Conservation (phyloP, 192 early-diverging fungal species). For the Gamsiella multidivaricata region DNA sequence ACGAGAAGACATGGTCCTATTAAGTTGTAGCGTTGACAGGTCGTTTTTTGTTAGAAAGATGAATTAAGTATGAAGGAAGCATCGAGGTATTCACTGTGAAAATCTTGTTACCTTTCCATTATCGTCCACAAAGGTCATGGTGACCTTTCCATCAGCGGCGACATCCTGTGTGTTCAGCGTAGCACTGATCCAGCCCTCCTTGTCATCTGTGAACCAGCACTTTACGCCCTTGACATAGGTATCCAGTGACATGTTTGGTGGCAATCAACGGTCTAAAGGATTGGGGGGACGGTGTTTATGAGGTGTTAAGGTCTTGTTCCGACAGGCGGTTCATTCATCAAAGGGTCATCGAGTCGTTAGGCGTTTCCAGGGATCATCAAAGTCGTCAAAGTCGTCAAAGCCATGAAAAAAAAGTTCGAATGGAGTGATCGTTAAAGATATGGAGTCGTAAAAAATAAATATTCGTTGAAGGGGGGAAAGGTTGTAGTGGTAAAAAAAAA, state of each 20-base stretch:
- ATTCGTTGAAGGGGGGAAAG: background rate
- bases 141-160: slow-evolving; percentile 66
- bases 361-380: slow-evolving; percentile 1
- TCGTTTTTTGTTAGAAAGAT: background rate
- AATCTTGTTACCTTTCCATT: slow-evolving; percentile 60
- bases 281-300: background rate
- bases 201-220: slow-evolving; percentile 91
- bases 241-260: slow-evolving; percentile 60
- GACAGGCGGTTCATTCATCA: slow-evolving; percentile 1
- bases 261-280: slow-evolving; percentile 5
- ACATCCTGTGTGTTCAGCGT: slow-evolving; percentile 66
- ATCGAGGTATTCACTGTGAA: background rate
- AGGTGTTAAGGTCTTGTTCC: slow-evolving; percentile 10
- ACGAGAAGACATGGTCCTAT: slow-evolving; percentile 79
- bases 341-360: slow-evolving; percentile 12
- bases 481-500: no score
- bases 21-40: background rate
- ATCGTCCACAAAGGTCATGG: slow-evolving; percentile 72
- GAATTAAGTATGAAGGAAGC: no score
- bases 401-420: background rate
- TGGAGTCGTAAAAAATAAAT: slow-evolving; percentile 5
- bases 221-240: slow-evolving; percentile 77
- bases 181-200: slow-evolving; percentile 88
- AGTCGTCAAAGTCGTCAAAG: background rate
- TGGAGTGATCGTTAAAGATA: background rate